Conservation (phyloP, 495 filamentous ascomycete genomes). For the Glarea lozoyensis region DNA sequence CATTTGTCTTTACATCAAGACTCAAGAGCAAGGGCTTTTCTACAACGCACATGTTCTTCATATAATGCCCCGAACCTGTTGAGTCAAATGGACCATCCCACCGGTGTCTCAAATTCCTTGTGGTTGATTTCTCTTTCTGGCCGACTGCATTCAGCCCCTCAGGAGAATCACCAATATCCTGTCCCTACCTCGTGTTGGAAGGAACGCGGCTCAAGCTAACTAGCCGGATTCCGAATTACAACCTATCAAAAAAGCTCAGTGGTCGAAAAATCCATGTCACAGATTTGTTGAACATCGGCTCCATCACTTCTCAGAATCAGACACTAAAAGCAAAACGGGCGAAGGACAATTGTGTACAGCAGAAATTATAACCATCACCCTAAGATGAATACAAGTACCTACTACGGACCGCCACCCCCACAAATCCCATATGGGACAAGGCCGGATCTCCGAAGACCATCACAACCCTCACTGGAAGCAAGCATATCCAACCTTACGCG, state of each 20-base stretch:
- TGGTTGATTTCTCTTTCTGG: not conserved
- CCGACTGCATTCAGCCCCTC: slow-evolving; percentile 2
- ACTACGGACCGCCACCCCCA: slow-evolving; percentile 11
- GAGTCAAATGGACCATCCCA: not conserved
- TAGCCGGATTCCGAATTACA: no score
- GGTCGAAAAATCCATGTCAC: no score
- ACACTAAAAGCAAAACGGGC: no score
- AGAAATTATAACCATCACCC: not conserved
- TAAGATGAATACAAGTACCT: slow-evolving; percentile 7
- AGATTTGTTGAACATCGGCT: no score
- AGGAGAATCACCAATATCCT: slow-evolving; percentile 2
- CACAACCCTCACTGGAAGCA: slow-evolving; percentile 15
- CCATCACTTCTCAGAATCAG: no score
- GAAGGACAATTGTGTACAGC: not conserved
- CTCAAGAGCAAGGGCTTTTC: no score
- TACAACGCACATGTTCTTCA: not conserved
- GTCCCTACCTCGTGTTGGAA: slow-evolving; percentile 1
- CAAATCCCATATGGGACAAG: slow-evolving; percentile 16
- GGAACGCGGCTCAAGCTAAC: not conserved
- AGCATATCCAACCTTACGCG: slow-evolving; percentile 34
- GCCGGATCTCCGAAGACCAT: slow-evolving; percentile 10
- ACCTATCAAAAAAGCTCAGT: not conserved
- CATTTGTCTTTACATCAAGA: no score
- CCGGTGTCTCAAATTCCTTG: not conserved
- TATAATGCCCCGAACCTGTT: not conserved